Evolutionary conservation across 2,329 filamentous ascomycete genomes (phyloP).

Genomic region (Trichoderma atroviride): DNA sequence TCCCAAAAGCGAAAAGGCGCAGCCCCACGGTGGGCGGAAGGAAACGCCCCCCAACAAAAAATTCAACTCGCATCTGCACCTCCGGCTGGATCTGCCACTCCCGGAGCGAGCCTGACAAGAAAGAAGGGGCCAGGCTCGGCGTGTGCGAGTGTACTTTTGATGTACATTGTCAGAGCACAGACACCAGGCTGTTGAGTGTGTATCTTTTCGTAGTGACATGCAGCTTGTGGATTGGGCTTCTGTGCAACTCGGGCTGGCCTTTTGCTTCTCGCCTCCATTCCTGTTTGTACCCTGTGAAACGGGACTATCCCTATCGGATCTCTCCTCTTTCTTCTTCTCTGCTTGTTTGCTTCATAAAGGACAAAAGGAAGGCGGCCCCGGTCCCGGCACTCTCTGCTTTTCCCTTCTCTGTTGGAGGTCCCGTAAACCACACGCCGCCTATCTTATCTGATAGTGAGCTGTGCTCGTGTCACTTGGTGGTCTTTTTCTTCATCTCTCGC

Average conservation of each 20-base stretch:
- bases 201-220: background rate
- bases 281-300: background rate
- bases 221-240: background rate
- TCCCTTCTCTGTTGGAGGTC: background rate
- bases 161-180: background rate
- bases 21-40: background rate
- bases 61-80: conserved; percentile 7
- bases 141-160: background rate
- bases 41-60: conserved; percentile 10
- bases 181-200: too few relatives aligned
- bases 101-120: background rate
- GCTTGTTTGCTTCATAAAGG: background rate
- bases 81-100: background rate
- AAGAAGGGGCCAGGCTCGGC: background rate
- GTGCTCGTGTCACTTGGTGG: conserved; percentile 4
- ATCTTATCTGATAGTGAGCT: conserved; percentile 24
- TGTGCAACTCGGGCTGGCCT: background rate
- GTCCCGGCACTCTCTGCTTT: background rate
- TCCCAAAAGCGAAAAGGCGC: background rate
- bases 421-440: conserved; percentile 6
- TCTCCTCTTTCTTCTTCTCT: background rate
- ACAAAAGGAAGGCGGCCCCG: conserved; percentile 11
- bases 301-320: background rate
- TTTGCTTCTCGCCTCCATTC: background rate
- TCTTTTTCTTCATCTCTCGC: background rate